Conservation (phyloP, 306 rosid species). For the Glycine tomentella region DNA sequence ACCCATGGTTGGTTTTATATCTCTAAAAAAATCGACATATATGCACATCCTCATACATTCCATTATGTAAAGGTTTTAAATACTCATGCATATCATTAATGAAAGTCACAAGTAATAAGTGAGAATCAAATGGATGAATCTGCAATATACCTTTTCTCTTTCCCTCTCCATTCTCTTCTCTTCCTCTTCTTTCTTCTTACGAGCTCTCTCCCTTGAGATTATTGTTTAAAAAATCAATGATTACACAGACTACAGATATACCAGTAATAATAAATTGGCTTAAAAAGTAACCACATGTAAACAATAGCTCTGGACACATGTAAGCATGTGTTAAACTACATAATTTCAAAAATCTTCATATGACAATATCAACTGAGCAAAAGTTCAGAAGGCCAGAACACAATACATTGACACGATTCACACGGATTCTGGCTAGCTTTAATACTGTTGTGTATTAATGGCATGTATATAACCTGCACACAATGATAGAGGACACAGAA, state of each 20-base stretch:
- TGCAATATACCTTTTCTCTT: conserved; percentile 77
- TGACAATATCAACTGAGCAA: background rate
- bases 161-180: conserved; percentile 86
- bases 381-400: conserved; percentile 21
- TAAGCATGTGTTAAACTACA: background rate
- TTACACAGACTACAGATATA: conserved; percentile 15
- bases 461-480: conserved; percentile 1
- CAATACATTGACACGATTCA: background rate
- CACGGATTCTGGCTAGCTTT: background rate
- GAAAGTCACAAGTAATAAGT: conserved; percentile 21
- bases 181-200: conserved; percentile 99
- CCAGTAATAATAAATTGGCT: conserved; percentile 29
- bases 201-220: conserved; percentile 86
- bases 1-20: background rate
- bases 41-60: conserved; percentile 5
- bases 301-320: conserved; percentile 38
- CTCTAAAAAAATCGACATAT: background rate
- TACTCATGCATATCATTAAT: background rate
- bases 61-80: too few species aligned
- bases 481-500: conserved; percentile 22
- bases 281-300: background rate
- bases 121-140: conserved; percentile 40
- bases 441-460: background rate
- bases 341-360: background rate
- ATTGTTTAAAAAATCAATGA: conserved; percentile 29